Base-by-base conservation (phyloP, 2,329 filamentous ascomycete species). In the Aspergillus alliaceus region DNA sequence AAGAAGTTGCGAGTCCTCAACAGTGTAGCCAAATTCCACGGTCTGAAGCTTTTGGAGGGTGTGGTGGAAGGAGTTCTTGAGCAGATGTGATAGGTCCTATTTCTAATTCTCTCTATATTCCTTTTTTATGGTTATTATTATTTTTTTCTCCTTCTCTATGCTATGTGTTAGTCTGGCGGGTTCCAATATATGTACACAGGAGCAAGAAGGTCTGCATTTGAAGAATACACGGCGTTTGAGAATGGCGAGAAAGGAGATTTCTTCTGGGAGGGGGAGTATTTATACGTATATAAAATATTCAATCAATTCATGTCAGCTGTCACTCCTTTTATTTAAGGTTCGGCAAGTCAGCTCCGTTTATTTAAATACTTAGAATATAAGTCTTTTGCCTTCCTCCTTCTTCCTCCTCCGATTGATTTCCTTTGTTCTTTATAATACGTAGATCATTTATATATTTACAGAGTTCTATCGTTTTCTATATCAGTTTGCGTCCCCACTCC, bases 1-100 rank as follows among this genome's bases (percentile, higher is more conserved):
- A 84, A 80, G 70, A 83, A 79, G 70, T 66, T 98, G 67, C 81
- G 74, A 40, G 89, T 96, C 4, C 88, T 91, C 75, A 82, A 80
- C 64, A 86, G 84, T 53, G 93, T 96, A 49, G 90, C 90, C 7
- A 82, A 79, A 66, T 92, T 87, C 70, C 96, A 95, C 76, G 87
- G 86, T 5, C 78, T 98, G 70, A 85, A 85, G 70, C 93, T 98
- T 89, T 75, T 99, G 72, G 84, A 83, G 59, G 86, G 82, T 62
- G 89, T 96, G 49, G 88, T 93, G 6, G 82, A 83, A 59, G 87
- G 85, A 56, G 80, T 93, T 57, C 71, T 82, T 64, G 76, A 70
- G 31, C 75, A 75, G 32, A 73, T 82, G 53, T 77, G 66, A 64
- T n/a, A n/a, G n/a, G n/a, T n/a, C n/a, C n/a, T n/a, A n/a, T n/a